A percentile compares a stretch with the other conserved stretches of the same genome.
Conservation (phyloP, 1,139 yeast species). For the Taiozyma sp. region DNA sequence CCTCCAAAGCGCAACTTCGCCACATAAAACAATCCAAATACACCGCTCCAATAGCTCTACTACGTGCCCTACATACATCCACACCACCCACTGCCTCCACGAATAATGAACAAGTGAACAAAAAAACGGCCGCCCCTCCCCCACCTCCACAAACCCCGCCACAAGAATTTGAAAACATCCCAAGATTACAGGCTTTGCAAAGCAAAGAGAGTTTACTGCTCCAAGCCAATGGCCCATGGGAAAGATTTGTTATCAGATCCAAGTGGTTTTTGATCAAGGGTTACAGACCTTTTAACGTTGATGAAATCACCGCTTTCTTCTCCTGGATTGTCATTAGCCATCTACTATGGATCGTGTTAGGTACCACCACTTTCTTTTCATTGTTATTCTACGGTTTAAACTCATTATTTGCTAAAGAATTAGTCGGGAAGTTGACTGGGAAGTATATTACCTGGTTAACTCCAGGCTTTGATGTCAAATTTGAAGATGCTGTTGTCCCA, state of each 20-base stretch:
- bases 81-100: background rate
- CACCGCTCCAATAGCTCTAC: background rate
- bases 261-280: constrained; percentile 56
- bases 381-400: constrained; percentile 44
- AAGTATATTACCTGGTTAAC: constrained; percentile 27
- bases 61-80: background rate
- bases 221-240: constrained; percentile 39
- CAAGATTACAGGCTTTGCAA: constrained; percentile 3
- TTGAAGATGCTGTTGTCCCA: constrained; percentile 41
- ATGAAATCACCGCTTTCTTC: constrained; percentile 54
- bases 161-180: background rate
- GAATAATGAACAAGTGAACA: background rate
- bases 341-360: constrained; percentile 53
- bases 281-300: constrained; percentile 45
- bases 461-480: constrained; percentile 38
- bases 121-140: background rate
- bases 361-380: constrained; percentile 63
- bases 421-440: constrained; percentile 32
- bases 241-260: constrained; percentile 44
- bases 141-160: constrained; percentile 1
- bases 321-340: constrained; percentile 55
- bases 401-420: constrained; percentile 34
- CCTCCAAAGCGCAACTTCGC: background rate
- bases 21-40: background rate
- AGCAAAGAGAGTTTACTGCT: constrained; percentile 36